Percentiles rank a stretch among this genome's conserved stretches.
phyloP scores from a whole-genome alignment of 2,329 filamentous ascomycete genomes.

The Diaporthe ilicicola region DNA sequence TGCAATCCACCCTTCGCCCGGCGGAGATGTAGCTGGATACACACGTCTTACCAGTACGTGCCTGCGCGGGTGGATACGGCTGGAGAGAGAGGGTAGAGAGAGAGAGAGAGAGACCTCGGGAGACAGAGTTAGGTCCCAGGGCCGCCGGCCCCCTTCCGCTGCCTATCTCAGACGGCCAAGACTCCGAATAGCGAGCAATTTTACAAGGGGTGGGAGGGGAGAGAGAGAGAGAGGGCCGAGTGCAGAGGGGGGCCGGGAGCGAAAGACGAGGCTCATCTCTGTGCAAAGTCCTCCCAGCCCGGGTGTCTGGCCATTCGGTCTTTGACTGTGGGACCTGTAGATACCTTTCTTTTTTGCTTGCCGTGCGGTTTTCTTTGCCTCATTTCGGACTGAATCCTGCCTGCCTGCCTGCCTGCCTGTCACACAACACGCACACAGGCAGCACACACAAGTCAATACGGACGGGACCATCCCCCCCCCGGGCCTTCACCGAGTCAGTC shows the following conservation, averaged over 20 bases:
- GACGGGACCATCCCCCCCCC: constrained; percentile 8
- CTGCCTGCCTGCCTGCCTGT: too few relatives aligned
- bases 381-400: constrained; percentile 14
- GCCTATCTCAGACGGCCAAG: constrained; percentile 7
- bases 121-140: too few relatives aligned
- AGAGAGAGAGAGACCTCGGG: too few relatives aligned
- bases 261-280: neutral
- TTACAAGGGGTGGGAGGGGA: neutral
- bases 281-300: too few relatives aligned
- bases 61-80: neutral
- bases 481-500: constrained; percentile 18
- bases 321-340: neutral
- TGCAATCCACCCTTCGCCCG: neutral
- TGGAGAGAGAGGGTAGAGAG: too few relatives aligned
- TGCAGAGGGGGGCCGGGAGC: neutral
- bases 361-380: constrained; percentile 14
- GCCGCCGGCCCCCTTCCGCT: neutral
- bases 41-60: constrained; percentile 15
- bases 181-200: neutral
- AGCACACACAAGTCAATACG: neutral
- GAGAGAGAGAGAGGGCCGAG: neutral
- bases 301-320: neutral
- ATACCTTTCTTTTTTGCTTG: neutral
- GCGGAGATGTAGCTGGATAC: neutral
- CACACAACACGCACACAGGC: too few relatives aligned